Evolutionary conservation across 2,329 filamentous ascomycete species (phyloP), one percentile per base, ranked within the genome.

Genomic region (Fusarium virguliforme): DNA sequence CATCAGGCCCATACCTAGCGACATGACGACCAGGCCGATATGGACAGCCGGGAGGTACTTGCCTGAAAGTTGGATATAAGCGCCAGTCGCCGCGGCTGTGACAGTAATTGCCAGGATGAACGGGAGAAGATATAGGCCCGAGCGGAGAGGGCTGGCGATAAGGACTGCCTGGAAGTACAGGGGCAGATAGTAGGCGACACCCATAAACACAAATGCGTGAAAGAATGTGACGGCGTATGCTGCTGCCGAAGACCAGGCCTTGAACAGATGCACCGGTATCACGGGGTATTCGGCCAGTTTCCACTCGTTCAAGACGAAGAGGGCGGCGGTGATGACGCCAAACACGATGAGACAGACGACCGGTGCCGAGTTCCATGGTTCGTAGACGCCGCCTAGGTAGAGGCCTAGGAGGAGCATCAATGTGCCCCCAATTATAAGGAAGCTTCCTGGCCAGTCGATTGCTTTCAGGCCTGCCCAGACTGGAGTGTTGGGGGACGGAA

Each of bases 121-220:
- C 0, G 92, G 90, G 0, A 94, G 82, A 3, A 92, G 83, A 12
- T 91, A 85, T 1, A 91, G 77, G 4, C 87, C 87, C 0, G 89
- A 92, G n/a, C 83, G 82, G 35, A 92, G 81, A 0, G 91, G 89
- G 0, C 85, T 85, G 1, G 88, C 88, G 56, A 85, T 85, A 3
- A 90, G 85, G 1, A 91, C 91, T 3, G 89, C 86, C 77, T 95
- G 92, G 60, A 93, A 90, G 79, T 91, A 94, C 0, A 94, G 84
- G 0, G 92, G 92, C 28, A 94, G 83, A 74, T 92, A 94, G 79
- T 93, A 94, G 55, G 89, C 87, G 1, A 85, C 85, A 0, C 86
- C 88, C 41, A 92, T 90, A 78, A 91, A 92, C 35, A 89, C 86
- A 74, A 90, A 82, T 0, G 81, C 82, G 65, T 88, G 85, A 62